A percentile compares a stretch with the other conserved stretches of the same genome.
Conservation (phyloP, 345 rosid genomes). For the Moricandia arvensis region DNA sequence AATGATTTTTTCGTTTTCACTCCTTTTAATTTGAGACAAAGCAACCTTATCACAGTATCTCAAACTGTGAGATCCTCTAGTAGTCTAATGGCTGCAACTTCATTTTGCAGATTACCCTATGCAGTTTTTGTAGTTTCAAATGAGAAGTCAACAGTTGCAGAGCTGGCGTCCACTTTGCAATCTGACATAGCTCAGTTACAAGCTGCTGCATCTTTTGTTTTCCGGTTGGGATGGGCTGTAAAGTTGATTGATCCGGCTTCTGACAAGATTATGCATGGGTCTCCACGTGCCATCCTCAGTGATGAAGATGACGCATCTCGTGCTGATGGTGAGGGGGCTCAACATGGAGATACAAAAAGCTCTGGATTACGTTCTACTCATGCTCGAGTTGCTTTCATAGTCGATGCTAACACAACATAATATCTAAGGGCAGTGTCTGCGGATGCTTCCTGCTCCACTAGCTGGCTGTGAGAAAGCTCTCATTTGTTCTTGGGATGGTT, state of each 20-base stretch:
- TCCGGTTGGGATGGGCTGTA: constrained; percentile 94
- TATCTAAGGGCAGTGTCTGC: constrained; percentile 66
- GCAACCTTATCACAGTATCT: no score
- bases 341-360: constrained; percentile 63
- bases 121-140: constrained; percentile 97
- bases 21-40: no score
- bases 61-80: neutral
- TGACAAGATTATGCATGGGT: constrained; percentile 53
- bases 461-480: constrained; percentile 97
- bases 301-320: constrained; percentile 64
- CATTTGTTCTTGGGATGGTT: constrained; percentile 99
- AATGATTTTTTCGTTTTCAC: no score
- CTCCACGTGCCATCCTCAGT: constrained; percentile 56
- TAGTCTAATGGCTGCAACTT: constrained; percentile 18
- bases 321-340: constrained; percentile 65
- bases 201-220: constrained; percentile 58
- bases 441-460: constrained; percentile 95
- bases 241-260: constrained; percentile 57
- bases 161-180: no score
- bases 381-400: constrained; percentile 81
- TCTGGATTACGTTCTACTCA: constrained; percentile 50
- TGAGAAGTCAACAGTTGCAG: constrained; percentile 95
- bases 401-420: constrained; percentile 69
- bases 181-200: no score
- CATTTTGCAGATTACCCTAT: constrained; percentile 71